phyloP scores from a whole-genome alignment of 2,329 filamentous ascomycete species.

The Aspergillus proliferans region DNA sequence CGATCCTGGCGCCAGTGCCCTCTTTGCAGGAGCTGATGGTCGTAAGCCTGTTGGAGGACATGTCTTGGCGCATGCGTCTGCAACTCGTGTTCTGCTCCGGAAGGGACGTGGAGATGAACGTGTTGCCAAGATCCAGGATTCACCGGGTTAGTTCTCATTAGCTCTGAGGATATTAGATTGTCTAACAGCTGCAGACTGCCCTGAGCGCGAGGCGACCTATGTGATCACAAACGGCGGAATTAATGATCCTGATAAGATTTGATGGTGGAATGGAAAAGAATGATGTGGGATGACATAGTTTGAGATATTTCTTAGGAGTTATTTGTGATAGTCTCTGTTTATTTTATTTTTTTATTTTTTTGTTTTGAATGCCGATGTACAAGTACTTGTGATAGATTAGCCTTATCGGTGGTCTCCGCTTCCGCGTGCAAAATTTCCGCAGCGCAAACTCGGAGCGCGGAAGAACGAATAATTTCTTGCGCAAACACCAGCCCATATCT shows the following conservation, averaged over 20 bases:
- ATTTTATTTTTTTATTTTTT: neutral
- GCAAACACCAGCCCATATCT: neutral
- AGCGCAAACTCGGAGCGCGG: conserved; percentile 2
- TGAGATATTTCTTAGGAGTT: neutral
- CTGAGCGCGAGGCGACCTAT: conserved; percentile 63
- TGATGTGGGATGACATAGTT: neutral
- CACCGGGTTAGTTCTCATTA: conserved; percentile 46
- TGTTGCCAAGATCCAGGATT: conserved; percentile 64
- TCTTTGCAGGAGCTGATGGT: conserved; percentile 63
- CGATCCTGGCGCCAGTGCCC: conserved; percentile 61
- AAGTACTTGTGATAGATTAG: neutral
- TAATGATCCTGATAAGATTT: conserved; percentile 57
- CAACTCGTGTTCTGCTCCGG: conserved; percentile 59
- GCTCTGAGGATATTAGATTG: conserved; percentile 1
- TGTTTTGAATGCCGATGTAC: neutral
- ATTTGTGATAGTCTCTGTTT: neutral
- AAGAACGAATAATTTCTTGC: neutral
- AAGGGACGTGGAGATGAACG: conserved; percentile 65
- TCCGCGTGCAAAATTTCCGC: conserved; percentile 13
- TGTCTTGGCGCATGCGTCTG: conserved; percentile 62
- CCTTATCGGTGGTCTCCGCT: conserved; percentile 9
- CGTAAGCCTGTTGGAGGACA: conserved; percentile 63
- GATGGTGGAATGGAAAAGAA: neutral
- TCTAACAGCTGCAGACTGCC: conserved; percentile 49
- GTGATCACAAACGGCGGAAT: conserved; percentile 65